A percentile compares a stretch with the other conserved stretches of the same genome.
phyloP scores from a whole-genome alignment of 2,329 filamentous ascomycete genomes.

The Penicillium sp. region DNA sequence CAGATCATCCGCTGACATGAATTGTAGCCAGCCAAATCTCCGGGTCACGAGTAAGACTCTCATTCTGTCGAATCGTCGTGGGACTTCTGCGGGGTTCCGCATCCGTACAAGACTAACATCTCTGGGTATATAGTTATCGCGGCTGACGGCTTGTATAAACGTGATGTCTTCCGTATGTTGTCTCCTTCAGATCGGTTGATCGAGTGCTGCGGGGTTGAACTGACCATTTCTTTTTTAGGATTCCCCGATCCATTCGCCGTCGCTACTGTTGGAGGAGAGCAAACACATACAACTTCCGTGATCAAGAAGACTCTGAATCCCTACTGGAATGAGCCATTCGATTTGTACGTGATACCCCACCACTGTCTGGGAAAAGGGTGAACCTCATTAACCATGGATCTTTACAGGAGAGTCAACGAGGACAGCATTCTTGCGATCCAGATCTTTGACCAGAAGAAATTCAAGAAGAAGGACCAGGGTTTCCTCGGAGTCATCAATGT shows the following conservation, averaged over 20 bases:
- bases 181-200: constrained; percentile 12
- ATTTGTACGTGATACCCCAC: constrained; percentile 67
- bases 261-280: constrained; percentile 93
- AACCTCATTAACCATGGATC: constrained; percentile 14
- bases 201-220: constrained; percentile 14
- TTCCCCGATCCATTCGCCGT: constrained; percentile 98
- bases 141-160: constrained; percentile 96
- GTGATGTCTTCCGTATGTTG: constrained; percentile 95
- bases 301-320: constrained; percentile 97
- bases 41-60: constrained; percentile 77
- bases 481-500: constrained; percentile 98
- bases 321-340: constrained; percentile 99
- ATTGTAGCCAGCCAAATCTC: constrained; percentile 73
- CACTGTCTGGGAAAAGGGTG: neutral
- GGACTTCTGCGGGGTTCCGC: constrained; percentile 24
- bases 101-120: constrained; percentile 23
- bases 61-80: constrained; percentile 13
- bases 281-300: constrained; percentile 96
- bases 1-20: constrained; percentile 13
- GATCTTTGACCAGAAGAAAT: constrained; percentile 99
- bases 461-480: constrained; percentile 99
- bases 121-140: constrained; percentile 76
- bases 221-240: constrained; percentile 54
- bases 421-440: constrained; percentile 97
- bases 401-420: constrained; percentile 76